A percentile compares a stretch with the other conserved stretches of the same genome.
Evolutionary conservation across 805 yeast species (phyloP).

Genomic region (Wickerhamomyces alni): DNA sequence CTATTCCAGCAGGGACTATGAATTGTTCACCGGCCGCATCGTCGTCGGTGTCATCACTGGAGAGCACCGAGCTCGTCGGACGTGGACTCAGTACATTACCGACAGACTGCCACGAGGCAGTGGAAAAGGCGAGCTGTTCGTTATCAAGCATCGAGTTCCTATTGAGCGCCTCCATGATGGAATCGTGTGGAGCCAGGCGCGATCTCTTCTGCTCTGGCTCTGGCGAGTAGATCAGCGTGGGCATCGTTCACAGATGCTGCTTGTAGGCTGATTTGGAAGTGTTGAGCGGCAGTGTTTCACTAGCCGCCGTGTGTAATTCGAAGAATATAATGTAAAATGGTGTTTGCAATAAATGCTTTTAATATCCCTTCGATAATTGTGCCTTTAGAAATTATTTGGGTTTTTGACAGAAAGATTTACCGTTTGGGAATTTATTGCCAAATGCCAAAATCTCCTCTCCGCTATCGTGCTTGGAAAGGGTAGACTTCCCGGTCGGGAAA

Average conservation of each 20-base stretch:
- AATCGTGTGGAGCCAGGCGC: conserved; percentile 18
- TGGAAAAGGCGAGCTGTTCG: conserved; percentile 18
- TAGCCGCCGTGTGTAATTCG: too few species aligned
- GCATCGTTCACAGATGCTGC: too few species aligned
- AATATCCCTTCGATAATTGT: too few species aligned
- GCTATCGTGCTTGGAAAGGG: too few species aligned
- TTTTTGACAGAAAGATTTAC: too few species aligned
- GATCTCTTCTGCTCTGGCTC: background rate
- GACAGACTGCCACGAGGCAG: conserved; percentile 21
- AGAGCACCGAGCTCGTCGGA: conserved; percentile 24
- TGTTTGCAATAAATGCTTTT: too few species aligned
- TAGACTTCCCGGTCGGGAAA: conserved; percentile 1
- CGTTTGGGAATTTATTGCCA: background rate
- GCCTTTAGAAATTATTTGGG: too few species aligned
- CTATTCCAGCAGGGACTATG: background rate
- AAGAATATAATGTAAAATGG: too few species aligned
- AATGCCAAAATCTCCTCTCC: background rate
- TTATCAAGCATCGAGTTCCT: conserved; percentile 2
- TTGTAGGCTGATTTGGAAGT: too few species aligned
- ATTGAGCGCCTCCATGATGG: conserved; percentile 18
- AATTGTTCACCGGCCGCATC: conserved; percentile 8
- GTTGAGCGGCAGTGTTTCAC: too few species aligned
- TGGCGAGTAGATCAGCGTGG: background rate
- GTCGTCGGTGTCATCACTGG: conserved; percentile 24
- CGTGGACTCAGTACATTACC: conserved; percentile 13